phyloP scores from a whole-genome alignment of 163 green algal species.

The Scenedesmus sp. region DNA sequence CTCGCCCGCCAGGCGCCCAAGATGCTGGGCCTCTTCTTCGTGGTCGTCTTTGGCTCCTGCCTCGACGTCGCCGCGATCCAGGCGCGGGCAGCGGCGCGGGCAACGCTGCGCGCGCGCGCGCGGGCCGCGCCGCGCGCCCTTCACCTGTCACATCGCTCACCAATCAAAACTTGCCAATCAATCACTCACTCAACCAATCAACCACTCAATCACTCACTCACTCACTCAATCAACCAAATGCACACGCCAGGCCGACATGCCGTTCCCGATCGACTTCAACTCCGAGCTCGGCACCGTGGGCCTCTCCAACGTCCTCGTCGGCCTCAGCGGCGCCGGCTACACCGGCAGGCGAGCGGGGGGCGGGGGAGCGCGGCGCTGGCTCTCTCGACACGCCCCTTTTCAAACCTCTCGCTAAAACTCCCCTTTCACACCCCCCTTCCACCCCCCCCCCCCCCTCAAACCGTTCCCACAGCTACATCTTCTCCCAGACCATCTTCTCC shows the following conservation, averaged over 20 bases:
- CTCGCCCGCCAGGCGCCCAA: slow-evolving; percentile 63
- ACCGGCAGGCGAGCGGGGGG: too few relatives aligned
- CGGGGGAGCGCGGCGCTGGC: too few relatives aligned
- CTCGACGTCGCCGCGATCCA: slow-evolving; percentile 86
- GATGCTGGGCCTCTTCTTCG: slow-evolving; percentile 76
- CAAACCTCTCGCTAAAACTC: too few relatives aligned
- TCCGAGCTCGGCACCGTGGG: slow-evolving; percentile 76
- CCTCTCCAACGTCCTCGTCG: slow-evolving; percentile 63
- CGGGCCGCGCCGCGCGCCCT: too few relatives aligned
- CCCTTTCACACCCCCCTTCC: too few relatives aligned
- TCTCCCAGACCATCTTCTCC: slow-evolving; percentile 81
- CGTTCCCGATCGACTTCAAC: slow-evolving; percentile 84
- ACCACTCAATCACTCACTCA: too few relatives aligned
- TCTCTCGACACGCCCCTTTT: too few relatives aligned
- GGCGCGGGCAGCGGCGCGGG: too few relatives aligned
- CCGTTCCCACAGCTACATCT: too few relatives aligned
- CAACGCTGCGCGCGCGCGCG: background rate
- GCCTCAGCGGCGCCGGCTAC: slow-evolving; percentile 60
- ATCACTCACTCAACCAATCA: background rate
- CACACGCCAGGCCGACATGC: slow-evolving; percentile 61
- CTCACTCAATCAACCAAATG: slow-evolving; percentile 11
- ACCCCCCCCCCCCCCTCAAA: too few relatives aligned
- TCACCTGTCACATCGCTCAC: background rate
- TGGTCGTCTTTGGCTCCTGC: slow-evolving; percentile 86
- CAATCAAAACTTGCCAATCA: background rate